These are phyloP conservation scores for Bathelium albidoporum DNA, from an alignment of 495 filamentous ascomycete genomes.

Conservation along the genomic window DNA sequence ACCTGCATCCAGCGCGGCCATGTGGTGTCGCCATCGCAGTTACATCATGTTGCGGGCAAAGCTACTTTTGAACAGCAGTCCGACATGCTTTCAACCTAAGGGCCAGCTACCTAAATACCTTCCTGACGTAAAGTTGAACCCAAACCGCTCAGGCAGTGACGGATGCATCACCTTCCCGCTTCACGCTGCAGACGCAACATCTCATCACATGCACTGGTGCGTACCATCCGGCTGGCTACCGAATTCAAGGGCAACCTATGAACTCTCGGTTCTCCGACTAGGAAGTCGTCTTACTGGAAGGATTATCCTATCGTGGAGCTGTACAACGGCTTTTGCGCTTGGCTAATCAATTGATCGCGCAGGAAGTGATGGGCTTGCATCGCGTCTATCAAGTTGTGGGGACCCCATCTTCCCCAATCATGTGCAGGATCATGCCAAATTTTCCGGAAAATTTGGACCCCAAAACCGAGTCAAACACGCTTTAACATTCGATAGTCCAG, in stretches of 20 bases:
- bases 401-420: neutral
- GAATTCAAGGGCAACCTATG: neutral
- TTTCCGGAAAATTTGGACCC: neutral
- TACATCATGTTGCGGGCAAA: neutral
- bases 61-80: neutral
- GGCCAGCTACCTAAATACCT: neutral
- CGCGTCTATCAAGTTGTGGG: no score
- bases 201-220: neutral
- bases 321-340: neutral
- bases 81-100: neutral
- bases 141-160: neutral
- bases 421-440: no score
- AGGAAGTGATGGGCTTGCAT: no score
- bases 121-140: neutral
- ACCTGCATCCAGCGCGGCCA: neutral
- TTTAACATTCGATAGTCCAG: neutral
- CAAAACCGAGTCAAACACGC: neutral
- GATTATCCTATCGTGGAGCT: neutral
- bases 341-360: neutral
- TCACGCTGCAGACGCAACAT: neutral
- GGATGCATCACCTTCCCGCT: neutral
- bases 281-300: neutral
- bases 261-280: neutral
- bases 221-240: neutral
- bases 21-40: neutral